These are phyloP conservation scores for Gastrolobium bilobum DNA, from an alignment of 306 rosid species.

Conservation along the genomic window DNA sequence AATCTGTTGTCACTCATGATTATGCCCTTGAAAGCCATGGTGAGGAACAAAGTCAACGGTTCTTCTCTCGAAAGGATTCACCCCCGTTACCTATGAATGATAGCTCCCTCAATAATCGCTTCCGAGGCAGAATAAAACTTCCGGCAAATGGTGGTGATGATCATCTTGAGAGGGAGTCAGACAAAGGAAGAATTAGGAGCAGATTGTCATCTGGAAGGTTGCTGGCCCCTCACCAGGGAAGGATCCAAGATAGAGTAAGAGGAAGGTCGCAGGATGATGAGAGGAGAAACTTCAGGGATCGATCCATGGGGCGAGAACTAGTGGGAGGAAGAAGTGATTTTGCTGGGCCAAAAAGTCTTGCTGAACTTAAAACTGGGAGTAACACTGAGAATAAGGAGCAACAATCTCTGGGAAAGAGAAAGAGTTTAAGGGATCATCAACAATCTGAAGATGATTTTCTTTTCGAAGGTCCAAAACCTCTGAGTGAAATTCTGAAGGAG, in stretches of 20 bases:
- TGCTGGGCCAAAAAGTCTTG: constrained; percentile 72
- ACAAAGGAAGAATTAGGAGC: constrained; percentile 64
- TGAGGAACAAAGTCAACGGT: constrained; percentile 65
- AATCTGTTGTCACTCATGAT: constrained; percentile 80
- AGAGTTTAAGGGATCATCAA: constrained; percentile 54
- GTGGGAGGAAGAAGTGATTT: constrained; percentile 60
- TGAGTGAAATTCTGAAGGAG: constrained; percentile 88
- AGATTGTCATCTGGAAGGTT: constrained; percentile 75
- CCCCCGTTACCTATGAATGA: constrained; percentile 62
- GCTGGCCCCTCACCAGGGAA: constrained; percentile 65
- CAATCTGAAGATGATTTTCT: constrained; percentile 65
- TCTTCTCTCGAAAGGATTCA: constrained; percentile 66
- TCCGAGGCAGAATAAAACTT: constrained; percentile 86
- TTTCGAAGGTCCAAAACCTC: constrained; percentile 95
- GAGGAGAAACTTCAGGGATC: constrained; percentile 60
- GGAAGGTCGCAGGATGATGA: constrained; percentile 76
- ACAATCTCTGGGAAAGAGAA: constrained; percentile 68
- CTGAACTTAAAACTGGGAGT: constrained; percentile 72
- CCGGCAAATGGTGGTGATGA: constrained; percentile 64
- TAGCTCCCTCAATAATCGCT: constrained; percentile 69
- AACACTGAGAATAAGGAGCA: constrained; percentile 62
- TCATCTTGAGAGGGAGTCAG: constrained; percentile 69
- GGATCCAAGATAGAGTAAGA: constrained; percentile 77
- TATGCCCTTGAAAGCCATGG: constrained; percentile 57
- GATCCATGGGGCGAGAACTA: constrained; percentile 59